These are phyloP conservation scores for Ochromonas danica DNA, from an alignment of 108 stramenopile species.

Conservation along the genomic window DNA sequence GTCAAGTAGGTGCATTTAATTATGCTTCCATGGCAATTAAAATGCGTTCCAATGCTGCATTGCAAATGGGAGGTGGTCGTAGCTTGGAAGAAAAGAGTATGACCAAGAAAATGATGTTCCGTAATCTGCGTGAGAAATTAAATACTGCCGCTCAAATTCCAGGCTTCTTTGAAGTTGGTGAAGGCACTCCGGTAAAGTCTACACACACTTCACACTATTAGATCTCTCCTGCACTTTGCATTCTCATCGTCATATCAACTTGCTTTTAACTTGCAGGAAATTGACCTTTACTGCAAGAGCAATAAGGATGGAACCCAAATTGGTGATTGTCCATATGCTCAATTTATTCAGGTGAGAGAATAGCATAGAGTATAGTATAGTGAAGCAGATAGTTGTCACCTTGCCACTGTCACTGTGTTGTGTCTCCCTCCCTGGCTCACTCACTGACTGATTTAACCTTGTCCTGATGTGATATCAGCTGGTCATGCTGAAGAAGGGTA, in stretches of 20 bases:
- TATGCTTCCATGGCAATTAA: no score
- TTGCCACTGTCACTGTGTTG: no score
- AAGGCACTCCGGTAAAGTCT: background rate
- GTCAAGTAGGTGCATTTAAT: no score
- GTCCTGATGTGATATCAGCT: no score
- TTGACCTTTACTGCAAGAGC: background rate
- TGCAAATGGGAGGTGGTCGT: background rate
- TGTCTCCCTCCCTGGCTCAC: no score
- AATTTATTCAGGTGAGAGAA: slow-evolving; percentile 22
- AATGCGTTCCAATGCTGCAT: no score
- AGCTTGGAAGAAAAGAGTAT: background rate
- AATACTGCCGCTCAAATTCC: background rate
- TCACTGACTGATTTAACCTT: no score
- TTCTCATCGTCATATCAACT: no score
- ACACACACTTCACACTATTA: background rate
- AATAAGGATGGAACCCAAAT: slow-evolving; percentile 3
- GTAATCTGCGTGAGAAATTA: background rate
- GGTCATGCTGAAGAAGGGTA: background rate
- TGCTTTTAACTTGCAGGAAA: slow-evolving; percentile 27
- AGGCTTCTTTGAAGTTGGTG: slow-evolving; percentile 10
- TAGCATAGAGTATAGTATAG: no score
- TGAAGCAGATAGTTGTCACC: no score
- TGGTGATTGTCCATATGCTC: slow-evolving; percentile 18
- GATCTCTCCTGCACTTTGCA: no score
- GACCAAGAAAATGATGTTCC: background rate